phyloP scores from a whole-genome alignment of 768 basidiomycete species.

The Hericium coralloides region DNA sequence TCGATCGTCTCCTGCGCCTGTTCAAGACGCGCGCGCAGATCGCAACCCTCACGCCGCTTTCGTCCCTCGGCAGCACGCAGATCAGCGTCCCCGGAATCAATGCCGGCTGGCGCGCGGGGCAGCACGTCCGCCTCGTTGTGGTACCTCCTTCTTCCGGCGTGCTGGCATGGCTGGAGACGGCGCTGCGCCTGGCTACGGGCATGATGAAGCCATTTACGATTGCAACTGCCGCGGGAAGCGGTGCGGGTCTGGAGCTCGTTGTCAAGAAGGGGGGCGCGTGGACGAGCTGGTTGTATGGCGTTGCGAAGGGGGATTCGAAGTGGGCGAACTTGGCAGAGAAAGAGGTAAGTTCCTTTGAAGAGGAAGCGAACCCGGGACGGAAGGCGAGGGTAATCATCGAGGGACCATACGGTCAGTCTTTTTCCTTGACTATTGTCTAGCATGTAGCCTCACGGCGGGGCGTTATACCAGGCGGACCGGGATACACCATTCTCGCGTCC shows the following conservation, averaged over 20 bases:
- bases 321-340: slow-evolving; percentile 6
- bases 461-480: slow-evolving; percentile 26
- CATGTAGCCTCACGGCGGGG: neutral
- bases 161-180: slow-evolving; percentile 2
- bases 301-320: slow-evolving; percentile 27
- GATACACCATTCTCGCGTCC: slow-evolving; percentile 37
- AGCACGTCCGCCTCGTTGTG: slow-evolving; percentile 47
- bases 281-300: slow-evolving; percentile 36
- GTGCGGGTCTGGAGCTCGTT: slow-evolving; percentile 38
- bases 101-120: slow-evolving; percentile 50
- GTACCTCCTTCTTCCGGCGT: slow-evolving; percentile 28
- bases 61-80: slow-evolving; percentile 33
- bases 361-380: neutral
- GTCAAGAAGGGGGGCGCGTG: slow-evolving; percentile 45
- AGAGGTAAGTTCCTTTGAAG: neutral
- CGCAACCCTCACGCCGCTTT: slow-evolving; percentile 37
- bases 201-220: slow-evolving; percentile 32
- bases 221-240: slow-evolving; percentile 31
- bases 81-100: slow-evolving; percentile 36
- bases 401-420: slow-evolving; percentile 40
- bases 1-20: slow-evolving; percentile 39
- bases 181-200: neutral
- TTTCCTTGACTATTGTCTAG: neutral
- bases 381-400: slow-evolving; percentile 36
- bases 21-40: slow-evolving; percentile 35